Base-by-base conservation (phyloP, 257 asterid genomes). In the Lantana camara region DNA sequence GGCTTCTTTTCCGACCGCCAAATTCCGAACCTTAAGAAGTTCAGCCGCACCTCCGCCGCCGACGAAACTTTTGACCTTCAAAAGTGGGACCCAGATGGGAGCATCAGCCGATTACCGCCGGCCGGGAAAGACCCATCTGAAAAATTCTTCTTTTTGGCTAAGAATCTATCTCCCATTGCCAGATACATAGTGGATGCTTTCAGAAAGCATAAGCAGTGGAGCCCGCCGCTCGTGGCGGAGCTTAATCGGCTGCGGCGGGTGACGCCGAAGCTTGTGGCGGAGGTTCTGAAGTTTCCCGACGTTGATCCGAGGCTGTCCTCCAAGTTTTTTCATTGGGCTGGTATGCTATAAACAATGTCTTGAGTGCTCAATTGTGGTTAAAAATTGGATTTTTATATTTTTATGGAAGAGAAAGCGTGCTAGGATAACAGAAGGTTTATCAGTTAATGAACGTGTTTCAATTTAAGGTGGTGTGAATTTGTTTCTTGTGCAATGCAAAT, bases 281-380 rank as follows among this genome's bases (percentile, higher is more conserved):
- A 94, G 78, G 89, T 94, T 32, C 86, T 94, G 42, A 88, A 88
- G 76, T 78, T 87, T 63, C 87, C 97, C 6, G 52, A 84, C 74
- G 73, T 85, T 67, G 95, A 93, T 79, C 95, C 90, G n/a, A 80
- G 84, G 72, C 79, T 90, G 46, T 84, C 91, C 16, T 63, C 95
- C 66, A 93, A 85, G 78, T 84, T 93, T 77, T 93, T 93, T 74
- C 80, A 83, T 57, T 93, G 99, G 99, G 99, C 97, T 66, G 99
- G 97, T 93, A 83, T 57, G 46, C 29, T 64, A 45, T 9, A 20
- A n/a, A 14, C 17, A 8, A 27, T 37, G 45, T 35, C 53, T 59
- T 9, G 45, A 19, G 35, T 41, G 5, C 19, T 32, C 41, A 9
- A 8, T 46, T 27, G 32, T 27, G 32, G n/a, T n/a, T n/a, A n/a